phyloP scores from a whole-genome alignment of 108 stramenopile genomes.

The Schizochytrium sp. region DNA sequence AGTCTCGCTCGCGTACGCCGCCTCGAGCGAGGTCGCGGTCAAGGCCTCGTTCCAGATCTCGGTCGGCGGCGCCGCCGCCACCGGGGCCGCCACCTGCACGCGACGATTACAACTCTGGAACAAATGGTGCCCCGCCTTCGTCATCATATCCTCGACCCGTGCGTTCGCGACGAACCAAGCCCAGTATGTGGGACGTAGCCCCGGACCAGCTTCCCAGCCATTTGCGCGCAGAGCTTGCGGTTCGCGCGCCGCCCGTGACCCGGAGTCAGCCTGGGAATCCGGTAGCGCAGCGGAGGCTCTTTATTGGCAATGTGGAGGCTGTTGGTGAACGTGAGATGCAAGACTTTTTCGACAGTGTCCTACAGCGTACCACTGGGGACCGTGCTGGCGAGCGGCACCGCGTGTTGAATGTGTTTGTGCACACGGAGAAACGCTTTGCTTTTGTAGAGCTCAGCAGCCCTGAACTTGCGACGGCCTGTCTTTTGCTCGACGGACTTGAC shows the following conservation, averaged over 20 bases:
- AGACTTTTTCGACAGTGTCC: slow-evolving; percentile 69
- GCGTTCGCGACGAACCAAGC: slow-evolving; percentile 26
- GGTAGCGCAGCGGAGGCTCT: slow-evolving; percentile 88
- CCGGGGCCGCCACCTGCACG: neutral
- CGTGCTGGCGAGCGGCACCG: slow-evolving; percentile 52
- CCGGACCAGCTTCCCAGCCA: slow-evolving; percentile 30
- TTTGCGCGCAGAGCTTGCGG: neutral
- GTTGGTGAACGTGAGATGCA: slow-evolving; percentile 68
- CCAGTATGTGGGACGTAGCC: slow-evolving; percentile 26
- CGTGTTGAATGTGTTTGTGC: slow-evolving; percentile 83
- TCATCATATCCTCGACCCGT: slow-evolving; percentile 20
- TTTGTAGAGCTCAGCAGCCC: slow-evolving; percentile 89
- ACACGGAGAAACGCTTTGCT: slow-evolving; percentile 78
- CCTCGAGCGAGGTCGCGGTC: neutral
- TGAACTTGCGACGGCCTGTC: slow-evolving; percentile 80
- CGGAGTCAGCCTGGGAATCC: slow-evolving; percentile 42
- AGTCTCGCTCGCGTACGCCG: neutral
- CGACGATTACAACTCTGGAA: too few relatives aligned
- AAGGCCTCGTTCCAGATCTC: neutral
- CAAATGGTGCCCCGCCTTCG: too few relatives aligned
- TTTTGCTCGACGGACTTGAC: slow-evolving; percentile 78
- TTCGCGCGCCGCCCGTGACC: neutral
- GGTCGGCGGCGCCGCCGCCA: neutral
- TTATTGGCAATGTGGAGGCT: slow-evolving; percentile 73
- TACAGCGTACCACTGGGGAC: slow-evolving; percentile 40